phyloP scores from a whole-genome alignment of 805 yeast species.

The Maudiozyma pseudohumilis region DNA sequence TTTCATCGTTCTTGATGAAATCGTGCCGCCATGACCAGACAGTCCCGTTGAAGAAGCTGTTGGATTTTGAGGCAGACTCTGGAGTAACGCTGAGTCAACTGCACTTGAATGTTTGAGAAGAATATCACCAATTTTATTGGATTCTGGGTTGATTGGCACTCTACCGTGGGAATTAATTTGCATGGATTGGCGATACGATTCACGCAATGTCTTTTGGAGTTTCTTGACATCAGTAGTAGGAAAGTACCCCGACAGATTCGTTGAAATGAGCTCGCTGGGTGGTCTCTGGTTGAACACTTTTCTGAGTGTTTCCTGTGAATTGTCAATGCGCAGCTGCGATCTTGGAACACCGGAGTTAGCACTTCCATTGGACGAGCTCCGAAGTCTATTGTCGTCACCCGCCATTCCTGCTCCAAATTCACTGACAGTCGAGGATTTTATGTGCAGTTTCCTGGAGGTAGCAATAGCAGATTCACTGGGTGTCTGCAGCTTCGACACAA shows the following conservation, averaged over 20 bases:
- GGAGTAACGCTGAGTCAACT: slow-evolving; percentile 39
- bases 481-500: slow-evolving; percentile 52
- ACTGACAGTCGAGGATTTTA: slow-evolving; percentile 10
- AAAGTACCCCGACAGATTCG: slow-evolving; percentile 82
- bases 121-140: slow-evolving; percentile 55
- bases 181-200: slow-evolving; percentile 72
- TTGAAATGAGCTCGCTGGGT: slow-evolving; percentile 82
- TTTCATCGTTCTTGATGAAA: slow-evolving; percentile 6
- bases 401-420: too few relatives aligned
- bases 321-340: slow-evolving; percentile 12
- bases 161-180: slow-evolving; percentile 31
- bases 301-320: slow-evolving; percentile 26
- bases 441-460: slow-evolving; percentile 40
- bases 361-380: neutral
- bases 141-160: slow-evolving; percentile 27
- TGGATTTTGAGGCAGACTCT: slow-evolving; percentile 17
- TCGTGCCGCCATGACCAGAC: slow-evolving; percentile 31
- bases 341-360: neutral
- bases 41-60: neutral
- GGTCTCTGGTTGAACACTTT: slow-evolving; percentile 80
- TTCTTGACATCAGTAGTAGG: slow-evolving; percentile 69
- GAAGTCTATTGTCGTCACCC: slow-evolving; percentile 1
- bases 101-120: slow-evolving; percentile 45
- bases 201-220: slow-evolving; percentile 70
- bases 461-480: slow-evolving; percentile 56